Base-by-base conservation (phyloP, 805 yeast species). In the Candida yuanshanica region DNA sequence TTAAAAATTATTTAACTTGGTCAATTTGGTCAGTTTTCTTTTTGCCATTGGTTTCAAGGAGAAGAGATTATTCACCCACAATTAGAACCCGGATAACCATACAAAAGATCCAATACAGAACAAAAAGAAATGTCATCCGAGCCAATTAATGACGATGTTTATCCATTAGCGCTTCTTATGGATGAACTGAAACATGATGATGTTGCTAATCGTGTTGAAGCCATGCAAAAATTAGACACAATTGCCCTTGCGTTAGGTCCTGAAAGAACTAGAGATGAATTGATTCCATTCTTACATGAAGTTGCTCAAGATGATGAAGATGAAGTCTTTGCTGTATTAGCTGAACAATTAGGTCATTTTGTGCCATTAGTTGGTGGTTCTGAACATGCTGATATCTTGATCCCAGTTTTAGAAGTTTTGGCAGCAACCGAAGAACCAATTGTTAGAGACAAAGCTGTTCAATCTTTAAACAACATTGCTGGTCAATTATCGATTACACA, bases 161-260 rank as follows among this genome's bases (percentile, higher is more conserved):
- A 87, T 58, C 99, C 99, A 35, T 77, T 93, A 64, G 99, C 99
- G 13, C 74, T 93, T 52, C 75, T 93, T 45, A 89, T 93, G 87
- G 99, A 95, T 62, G 99, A 95, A 65, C 75, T 93, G 63, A 86
- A 86, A 66, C 97, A 91, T 62, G 99, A 93, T 59, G 99, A 93
- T 60, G 91, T 91, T 31, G 77, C 95, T 20, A 83, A 90, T 56
- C 75, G 99, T 46, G 91, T 93, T 18, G 87, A 82, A 50, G 98
- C 98, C 34, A 90, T 93, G 95, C 85, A 84, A 55, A 80, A 93
- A 51, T 71, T 95, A 50, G 95, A 90, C 52, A 91, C 97, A 25
- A 91, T 93, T 57, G 95, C 98, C 25, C 70, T 88, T 39, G 99
- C 98, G 3, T 68, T 93, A 43, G 99, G 99, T 8, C 90, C 93